Conservation (phyloP, 2,329 filamentous ascomycete genomes). For the Fusarium secorum region DNA sequence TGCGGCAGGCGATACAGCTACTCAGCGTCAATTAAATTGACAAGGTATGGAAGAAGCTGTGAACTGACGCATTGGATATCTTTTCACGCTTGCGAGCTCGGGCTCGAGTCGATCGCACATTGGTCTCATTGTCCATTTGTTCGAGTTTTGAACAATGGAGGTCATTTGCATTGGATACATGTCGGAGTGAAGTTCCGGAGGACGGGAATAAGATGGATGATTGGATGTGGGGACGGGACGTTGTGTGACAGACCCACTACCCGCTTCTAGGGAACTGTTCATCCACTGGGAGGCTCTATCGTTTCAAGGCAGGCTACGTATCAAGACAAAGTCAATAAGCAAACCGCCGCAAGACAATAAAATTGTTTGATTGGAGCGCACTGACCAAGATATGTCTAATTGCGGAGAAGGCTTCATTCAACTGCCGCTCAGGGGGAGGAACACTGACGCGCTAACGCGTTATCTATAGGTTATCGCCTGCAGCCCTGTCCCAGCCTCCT, state of each 20-base stretch:
- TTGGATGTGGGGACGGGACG: neutral
- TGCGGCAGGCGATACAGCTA: slow-evolving; percentile 32
- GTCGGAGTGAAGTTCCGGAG: neutral
- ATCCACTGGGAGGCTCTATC: neutral
- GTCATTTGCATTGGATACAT: neutral
- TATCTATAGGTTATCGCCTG: slow-evolving; percentile 24
- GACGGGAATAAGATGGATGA: neutral
- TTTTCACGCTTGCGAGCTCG: slow-evolving; percentile 10
- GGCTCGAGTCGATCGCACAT: neutral
- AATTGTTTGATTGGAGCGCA: neutral
- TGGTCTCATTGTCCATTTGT: slow-evolving; percentile 2
- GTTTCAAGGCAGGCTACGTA: neutral
- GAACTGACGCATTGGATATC: slow-evolving; percentile 17
- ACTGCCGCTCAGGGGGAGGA: slow-evolving; percentile 23
- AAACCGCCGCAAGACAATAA: neutral
- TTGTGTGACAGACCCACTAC: neutral
- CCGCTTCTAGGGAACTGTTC: neutral
- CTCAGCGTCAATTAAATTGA: neutral
- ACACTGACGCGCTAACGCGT: neutral
- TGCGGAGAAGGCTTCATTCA: neutral
- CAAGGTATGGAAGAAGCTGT: neutral
- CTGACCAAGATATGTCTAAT: neutral
- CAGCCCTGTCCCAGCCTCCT: slow-evolving; percentile 45
- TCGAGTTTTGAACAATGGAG: neutral
- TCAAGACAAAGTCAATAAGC: neutral